phyloP scores from a whole-genome alignment of 2,329 filamentous ascomycete species.

The Phialophora expanda region DNA sequence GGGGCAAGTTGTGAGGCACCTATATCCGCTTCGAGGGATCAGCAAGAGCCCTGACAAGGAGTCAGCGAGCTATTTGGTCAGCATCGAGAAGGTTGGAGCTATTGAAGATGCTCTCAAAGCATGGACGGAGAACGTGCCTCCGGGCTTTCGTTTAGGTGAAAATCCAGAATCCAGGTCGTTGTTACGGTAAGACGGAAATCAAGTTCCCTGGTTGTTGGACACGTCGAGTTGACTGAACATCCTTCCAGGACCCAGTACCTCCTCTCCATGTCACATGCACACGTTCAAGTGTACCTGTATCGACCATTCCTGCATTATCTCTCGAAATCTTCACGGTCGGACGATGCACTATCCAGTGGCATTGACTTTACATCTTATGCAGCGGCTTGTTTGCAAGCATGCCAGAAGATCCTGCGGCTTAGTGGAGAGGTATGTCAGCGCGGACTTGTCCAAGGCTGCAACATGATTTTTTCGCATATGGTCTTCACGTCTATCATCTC shows the following conservation, averaged over 20 bases:
- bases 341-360: too few relatives aligned
- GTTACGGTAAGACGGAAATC: neutral
- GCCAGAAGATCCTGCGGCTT: conserved; percentile 12
- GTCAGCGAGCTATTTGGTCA: conserved; percentile 12
- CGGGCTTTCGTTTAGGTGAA: conserved; percentile 7
- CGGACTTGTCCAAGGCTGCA: conserved; percentile 11
- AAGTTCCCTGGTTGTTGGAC: neutral
- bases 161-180: conserved; percentile 1
- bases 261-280: conserved; percentile 16
- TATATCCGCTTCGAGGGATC: conserved; percentile 19
- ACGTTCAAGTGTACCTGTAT: conserved; percentile 20
- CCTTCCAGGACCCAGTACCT: conserved; percentile 13
- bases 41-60: conserved; percentile 6
- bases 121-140: conserved; percentile 12
- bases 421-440: neutral
- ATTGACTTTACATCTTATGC: conserved; percentile 10
- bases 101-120: conserved; percentile 14
- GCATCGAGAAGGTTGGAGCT: conserved; percentile 9
- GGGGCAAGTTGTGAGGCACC: conserved; percentile 9
- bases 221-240: neutral
- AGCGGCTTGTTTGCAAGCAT: conserved; percentile 11
- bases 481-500: conserved; percentile 25
- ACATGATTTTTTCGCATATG: conserved; percentile 37
- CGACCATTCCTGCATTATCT: conserved; percentile 18
- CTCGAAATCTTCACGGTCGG: neutral